Percentiles rank a stretch among this genome's conserved stretches.
phyloP scores from a whole-genome alignment of 179 eudicot genomes.

The Amaranthus tricolor region DNA sequence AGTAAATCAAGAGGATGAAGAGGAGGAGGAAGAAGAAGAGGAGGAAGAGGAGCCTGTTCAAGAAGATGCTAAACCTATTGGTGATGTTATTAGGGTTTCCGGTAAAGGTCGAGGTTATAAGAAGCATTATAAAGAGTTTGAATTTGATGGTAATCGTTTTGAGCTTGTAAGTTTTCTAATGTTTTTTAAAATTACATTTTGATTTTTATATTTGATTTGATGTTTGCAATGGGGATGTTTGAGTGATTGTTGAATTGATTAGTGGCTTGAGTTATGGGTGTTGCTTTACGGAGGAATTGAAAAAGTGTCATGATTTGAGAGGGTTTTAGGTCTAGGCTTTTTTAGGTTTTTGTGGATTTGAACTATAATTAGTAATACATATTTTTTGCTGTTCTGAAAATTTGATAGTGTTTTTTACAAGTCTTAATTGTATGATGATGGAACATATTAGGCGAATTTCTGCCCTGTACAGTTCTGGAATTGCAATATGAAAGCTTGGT shows the following conservation, averaged over 20 bases:
- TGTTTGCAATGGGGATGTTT: neutral
- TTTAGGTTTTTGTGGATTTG: neutral
- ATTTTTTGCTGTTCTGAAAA: neutral
- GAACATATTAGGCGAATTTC: neutral
- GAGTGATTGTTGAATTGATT: neutral
- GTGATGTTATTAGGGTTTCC: conserved; percentile 57
- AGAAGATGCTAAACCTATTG: conserved; percentile 61
- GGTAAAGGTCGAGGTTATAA: conserved; percentile 50
- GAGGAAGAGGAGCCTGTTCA: conserved; percentile 46
- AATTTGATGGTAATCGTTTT: conserved; percentile 60
- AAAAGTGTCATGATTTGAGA: neutral
- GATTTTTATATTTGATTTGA: neutral
- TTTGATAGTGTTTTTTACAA: neutral
- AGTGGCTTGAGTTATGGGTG: neutral
- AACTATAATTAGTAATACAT: too few relatives aligned
- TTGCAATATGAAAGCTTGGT: neutral
- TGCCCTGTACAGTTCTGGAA: neutral
- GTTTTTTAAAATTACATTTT: neutral
- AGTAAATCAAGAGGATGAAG: conserved; percentile 28
- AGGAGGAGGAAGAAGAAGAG: conserved; percentile 25
- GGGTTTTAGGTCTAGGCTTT: conserved; percentile 18
- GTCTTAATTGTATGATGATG: neutral
- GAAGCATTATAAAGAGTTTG: conserved; percentile 49
- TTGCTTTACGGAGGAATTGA: neutral
- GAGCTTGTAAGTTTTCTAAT: conserved; percentile 46